A percentile compares a stretch with the other conserved stretches of the same genome.
Conservation (phyloP, 768 basidiomycete species). For the Gyrodon lividus region DNA sequence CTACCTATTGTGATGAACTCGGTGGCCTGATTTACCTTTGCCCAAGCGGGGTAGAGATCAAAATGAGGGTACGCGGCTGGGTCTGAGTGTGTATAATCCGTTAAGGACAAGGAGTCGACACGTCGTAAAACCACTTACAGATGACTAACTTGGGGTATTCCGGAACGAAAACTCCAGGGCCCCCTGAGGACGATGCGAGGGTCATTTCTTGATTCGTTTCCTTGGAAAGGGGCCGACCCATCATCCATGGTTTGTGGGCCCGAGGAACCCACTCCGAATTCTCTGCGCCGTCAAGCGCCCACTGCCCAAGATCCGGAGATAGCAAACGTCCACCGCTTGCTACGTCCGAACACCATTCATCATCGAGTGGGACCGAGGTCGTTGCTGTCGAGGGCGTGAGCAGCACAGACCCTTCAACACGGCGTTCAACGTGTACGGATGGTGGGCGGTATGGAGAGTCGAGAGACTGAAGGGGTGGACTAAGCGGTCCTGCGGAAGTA, state of each 20-base stretch:
- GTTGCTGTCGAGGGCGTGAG: conserved; percentile 45
- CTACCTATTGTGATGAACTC: not conserved
- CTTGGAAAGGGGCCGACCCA: conserved; percentile 12
- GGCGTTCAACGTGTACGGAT: conserved; percentile 58
- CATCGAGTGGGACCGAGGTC: conserved; percentile 55
- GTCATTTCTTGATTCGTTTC: not conserved
- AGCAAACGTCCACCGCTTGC: conserved; percentile 40
- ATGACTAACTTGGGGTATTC: conserved; percentile 29
- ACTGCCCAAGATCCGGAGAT: conserved; percentile 58
- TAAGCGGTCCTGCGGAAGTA: conserved; percentile 64
- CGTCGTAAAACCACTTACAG: conserved; percentile 20
- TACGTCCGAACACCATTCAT: conserved; percentile 35
- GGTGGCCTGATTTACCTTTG: not conserved
- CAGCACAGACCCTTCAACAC: conserved; percentile 55
- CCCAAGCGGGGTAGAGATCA: conserved; percentile 31
- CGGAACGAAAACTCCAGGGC: conserved; percentile 4
- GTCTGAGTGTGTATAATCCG: conserved; percentile 8
- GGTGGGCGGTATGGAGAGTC: conserved; percentile 39
- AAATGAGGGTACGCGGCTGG: conserved; percentile 31
- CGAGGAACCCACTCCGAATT: conserved; percentile 25
- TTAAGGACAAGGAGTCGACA: conserved; percentile 3
- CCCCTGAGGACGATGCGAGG: not conserved
- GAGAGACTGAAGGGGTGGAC: conserved; percentile 40
- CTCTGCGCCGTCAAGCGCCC: conserved; percentile 56
- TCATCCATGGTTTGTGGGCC: conserved; percentile 5